A percentile compares a stretch with the other conserved stretches of the same genome.
phyloP scores from a whole-genome alignment of 2,329 filamentous ascomycete genomes.

The Myriosclerotinia curreyana region DNA sequence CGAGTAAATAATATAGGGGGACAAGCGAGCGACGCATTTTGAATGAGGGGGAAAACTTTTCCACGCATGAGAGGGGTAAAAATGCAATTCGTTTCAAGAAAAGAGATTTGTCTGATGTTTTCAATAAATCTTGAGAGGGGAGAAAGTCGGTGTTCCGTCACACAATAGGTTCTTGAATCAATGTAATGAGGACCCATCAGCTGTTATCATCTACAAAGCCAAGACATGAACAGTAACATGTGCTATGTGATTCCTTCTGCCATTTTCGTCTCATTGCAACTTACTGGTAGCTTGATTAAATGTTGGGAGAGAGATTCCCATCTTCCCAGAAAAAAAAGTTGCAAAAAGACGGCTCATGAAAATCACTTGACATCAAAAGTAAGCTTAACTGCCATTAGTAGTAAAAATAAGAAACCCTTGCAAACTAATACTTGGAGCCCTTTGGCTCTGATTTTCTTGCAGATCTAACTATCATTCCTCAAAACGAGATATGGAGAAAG shows the following conservation, averaged over 20 bases:
- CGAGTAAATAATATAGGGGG: conserved; percentile 1
- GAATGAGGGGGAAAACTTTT: too few species aligned
- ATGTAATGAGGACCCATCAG: neutral
- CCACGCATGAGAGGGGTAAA: too few species aligned
- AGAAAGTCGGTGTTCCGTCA: neutral
- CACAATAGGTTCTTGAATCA: neutral
- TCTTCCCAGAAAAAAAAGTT: neutral
- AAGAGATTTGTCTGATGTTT: neutral
- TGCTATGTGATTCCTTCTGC: neutral
- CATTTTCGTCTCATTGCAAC: neutral
- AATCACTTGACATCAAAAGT: conserved; percentile 1
- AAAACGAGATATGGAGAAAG: neutral
- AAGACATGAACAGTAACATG: neutral
- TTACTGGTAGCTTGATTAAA: neutral
- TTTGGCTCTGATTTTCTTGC: neutral
- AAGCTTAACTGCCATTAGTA: neutral
- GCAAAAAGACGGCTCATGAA: neutral
- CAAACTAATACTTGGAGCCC: neutral
- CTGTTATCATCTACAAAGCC: neutral
- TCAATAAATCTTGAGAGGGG: neutral
- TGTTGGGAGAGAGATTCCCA: neutral
- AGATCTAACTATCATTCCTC: neutral
- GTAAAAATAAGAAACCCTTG: neutral
- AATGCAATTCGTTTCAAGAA: neutral
- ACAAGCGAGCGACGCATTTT: conserved; percentile 15